Conservation (phyloP, 2,329 filamentous ascomycete genomes). For the Intubia oerlemansii region DNA sequence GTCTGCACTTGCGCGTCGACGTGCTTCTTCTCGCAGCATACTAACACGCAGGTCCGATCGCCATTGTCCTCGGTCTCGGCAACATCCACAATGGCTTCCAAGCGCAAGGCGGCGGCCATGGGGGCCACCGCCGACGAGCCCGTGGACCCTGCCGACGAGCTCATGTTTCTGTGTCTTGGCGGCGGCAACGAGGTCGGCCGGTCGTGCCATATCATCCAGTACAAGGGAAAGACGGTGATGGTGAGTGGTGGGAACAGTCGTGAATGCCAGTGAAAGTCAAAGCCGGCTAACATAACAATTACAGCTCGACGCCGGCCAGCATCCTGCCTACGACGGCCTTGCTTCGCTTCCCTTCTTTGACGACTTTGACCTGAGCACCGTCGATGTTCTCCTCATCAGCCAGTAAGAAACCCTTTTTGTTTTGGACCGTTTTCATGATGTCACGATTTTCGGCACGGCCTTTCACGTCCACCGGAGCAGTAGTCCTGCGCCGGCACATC, state of each 20-base stretch:
- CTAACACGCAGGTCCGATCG: no score
- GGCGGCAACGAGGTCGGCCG: constrained; percentile 94
- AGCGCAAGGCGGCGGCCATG: constrained; percentile 70
- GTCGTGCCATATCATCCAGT: constrained; percentile 94
- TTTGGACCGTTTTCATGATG: not conserved
- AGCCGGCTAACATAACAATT: no score
- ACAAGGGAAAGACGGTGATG: constrained; percentile 99
- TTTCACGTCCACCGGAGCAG: not conserved
- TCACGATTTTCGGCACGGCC: not conserved
- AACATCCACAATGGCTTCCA: constrained; percentile 75
- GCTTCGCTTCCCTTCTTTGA: constrained; percentile 93
- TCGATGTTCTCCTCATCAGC: constrained; percentile 93
- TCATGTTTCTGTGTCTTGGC: constrained; percentile 82
- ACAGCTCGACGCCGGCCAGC: constrained; percentile 90
- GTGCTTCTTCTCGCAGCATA: no score
- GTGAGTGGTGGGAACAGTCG: no score
- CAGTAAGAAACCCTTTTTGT: constrained; percentile 50
- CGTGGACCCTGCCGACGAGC: constrained; percentile 79
- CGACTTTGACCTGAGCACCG: constrained; percentile 91
- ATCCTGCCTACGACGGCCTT: constrained; percentile 87
- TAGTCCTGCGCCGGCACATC: constrained; percentile 4
- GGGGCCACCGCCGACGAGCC: constrained; percentile 55
- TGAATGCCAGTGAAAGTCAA: no score
- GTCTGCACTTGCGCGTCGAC: no score
- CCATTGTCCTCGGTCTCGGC: no score